Base-by-base conservation (phyloP, 192 early-diverging fungal genomes). In the Backusella westeae region DNA sequence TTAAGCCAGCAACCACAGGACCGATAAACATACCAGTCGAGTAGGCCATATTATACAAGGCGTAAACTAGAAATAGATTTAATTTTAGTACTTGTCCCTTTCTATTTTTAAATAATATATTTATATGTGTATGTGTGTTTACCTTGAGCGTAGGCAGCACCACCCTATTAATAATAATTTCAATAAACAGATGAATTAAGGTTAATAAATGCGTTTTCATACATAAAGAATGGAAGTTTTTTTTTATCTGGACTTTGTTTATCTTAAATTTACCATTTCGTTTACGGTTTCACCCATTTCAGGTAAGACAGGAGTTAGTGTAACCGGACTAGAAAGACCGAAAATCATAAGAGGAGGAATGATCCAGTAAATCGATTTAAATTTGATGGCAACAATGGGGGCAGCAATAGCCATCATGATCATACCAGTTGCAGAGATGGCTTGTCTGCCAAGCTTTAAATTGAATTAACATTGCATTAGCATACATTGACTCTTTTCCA, bases 41-140 rank as follows among this genome's bases (percentile, higher is more conserved):
- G 59, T 91, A 94, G 0, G 91, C 87, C 79, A 93, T 91, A 78
- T 93, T 94, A 79, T 90, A 93, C 41, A 94, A 78, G 6, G 91
- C 91, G 79, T 93, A 93, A 1, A 91, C 88, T 79, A 75, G 34
- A 44, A 38, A 35, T 10, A 29, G 6, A 69, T 4, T 19, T 19
- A 32, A n/a, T 49, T 19, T 49, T 29, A 46, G 14, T 35, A 46
- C 32, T 67, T 17, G 44, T 23, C 7, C 0, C 7, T 6, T 70
- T 26, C 34, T 71, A 71, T 41, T 42, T 23, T 44, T 44, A 44
- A 44, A 46, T 41, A 42, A 72, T 32, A 17, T 26, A n/a, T 15
- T 1, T 2, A 0, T 41, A 6, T 19, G 56, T 32, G 32, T 26
- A n/a, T 29, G 19, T 1, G 0, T 41, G 6, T 19, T 72, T 80